Base-by-base conservation (phyloP, 306 rosid genomes). In the Casuarina equisetifolia region DNA sequence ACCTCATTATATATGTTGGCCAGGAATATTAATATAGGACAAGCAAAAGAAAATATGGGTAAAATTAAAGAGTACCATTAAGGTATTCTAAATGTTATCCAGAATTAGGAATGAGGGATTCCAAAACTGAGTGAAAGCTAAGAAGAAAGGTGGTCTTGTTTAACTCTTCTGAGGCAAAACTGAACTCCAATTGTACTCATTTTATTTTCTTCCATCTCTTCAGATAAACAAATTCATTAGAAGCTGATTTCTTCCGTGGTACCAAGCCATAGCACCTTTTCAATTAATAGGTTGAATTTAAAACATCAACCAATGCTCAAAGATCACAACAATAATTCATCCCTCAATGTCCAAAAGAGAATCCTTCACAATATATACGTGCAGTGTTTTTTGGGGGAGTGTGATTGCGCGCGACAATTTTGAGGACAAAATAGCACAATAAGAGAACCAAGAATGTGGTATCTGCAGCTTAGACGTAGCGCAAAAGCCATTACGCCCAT, bases 41-140 rank as follows among this genome's bases (percentile, higher is more conserved):
- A 13, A 9, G 6, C 32, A 16, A 6, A 6, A 4, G 1, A 39
- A 39, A 39, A 2, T 0, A 38, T 5, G 0, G 10, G 5, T 2
- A 15, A 42, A 40, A 15, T 4, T 19, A 53, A 11, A 51, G 1
- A 2, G 36, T 12, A 1, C 43, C 6, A 72, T 3, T 71, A 1
- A 6, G 7, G 25, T 57, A 57, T 20, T 57, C 63, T 9, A 10
- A 74, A 63, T 63, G 53, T 62, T 36, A 53, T 35, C 36, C 48
- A 51, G 62, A 71, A 20, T 6, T 46, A 74, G 53, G 45, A 69
- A 17, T 39, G 66, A 57, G 58, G 5, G 75, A 68, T 66, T 7
- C 69, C 58, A 52, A 17, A 52, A 52, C 43, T 12, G n/a, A 59
- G 32, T 59, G 38, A 32, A n/a, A 59, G 15, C 67, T 32, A 32